These are phyloP conservation scores for Austroboletus rostrupii DNA, from an alignment of 1,284 basidiomycete species.

Conservation along the genomic window DNA sequence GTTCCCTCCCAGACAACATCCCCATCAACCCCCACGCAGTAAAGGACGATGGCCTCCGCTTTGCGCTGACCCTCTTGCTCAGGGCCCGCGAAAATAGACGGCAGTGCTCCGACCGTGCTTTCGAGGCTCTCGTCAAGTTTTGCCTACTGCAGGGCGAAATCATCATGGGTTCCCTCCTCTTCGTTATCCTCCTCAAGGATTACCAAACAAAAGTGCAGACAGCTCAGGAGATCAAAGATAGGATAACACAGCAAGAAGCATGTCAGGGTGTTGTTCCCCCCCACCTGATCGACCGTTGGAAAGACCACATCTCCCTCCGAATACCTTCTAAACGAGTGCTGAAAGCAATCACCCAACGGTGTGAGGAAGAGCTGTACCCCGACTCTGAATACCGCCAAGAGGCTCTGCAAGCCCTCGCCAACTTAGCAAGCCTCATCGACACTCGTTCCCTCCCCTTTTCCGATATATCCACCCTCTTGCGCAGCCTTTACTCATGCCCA, in stretches of 20 bases:
- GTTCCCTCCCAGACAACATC: constrained; percentile 8
- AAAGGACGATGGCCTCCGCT: constrained; percentile 37
- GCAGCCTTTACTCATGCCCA: constrained; percentile 48
- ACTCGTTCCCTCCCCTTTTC: constrained; percentile 42
- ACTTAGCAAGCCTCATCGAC: constrained; percentile 51
- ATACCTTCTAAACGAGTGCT: constrained; percentile 28
- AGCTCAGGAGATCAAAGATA: constrained; percentile 22
- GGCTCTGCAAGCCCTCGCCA: constrained; percentile 57
- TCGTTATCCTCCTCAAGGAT: constrained; percentile 62
- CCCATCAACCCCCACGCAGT: constrained; percentile 27
- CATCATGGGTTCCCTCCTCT: constrained; percentile 64
- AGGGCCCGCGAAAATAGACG: constrained; percentile 53
- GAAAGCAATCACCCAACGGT: constrained; percentile 21
- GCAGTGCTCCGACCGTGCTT: constrained; percentile 54
- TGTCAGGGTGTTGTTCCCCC: constrained; percentile 10
- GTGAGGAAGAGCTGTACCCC: constrained; percentile 19
- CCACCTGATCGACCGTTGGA: constrained; percentile 20
- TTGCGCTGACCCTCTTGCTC: constrained; percentile 51
- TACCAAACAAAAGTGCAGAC: constrained; percentile 42
- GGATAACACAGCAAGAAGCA: constrained; percentile 19
- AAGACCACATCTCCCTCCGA: constrained; percentile 10
- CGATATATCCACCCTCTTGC: constrained; percentile 44
- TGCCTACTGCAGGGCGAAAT: constrained; percentile 75
- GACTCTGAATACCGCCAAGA: constrained; percentile 13
- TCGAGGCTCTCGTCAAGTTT: constrained; percentile 53